Conservation (phyloP, 352 stramenopile genomes). For the Hyaloperonospora arabidopsidis region DNA sequence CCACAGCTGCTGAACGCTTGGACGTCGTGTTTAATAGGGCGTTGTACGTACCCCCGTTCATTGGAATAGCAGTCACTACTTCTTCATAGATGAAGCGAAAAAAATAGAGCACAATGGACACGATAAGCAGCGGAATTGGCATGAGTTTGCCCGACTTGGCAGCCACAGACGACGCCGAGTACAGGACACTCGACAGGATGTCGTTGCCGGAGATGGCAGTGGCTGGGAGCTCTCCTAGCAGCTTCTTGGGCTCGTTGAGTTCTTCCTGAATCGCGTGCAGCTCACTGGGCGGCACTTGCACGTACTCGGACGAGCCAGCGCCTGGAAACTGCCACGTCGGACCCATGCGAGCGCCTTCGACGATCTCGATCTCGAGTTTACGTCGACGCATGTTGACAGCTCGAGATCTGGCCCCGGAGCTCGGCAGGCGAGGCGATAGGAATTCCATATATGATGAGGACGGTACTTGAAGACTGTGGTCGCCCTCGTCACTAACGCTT, state of each 20-base stretch:
- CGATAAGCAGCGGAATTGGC: constrained; percentile 68
- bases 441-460: constrained; percentile 22
- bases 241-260: constrained; percentile 25
- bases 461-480: constrained; percentile 15
- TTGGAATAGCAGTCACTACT: constrained; percentile 79
- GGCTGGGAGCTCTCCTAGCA: constrained; percentile 56
- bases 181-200: constrained; percentile 82
- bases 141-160: constrained; percentile 65
- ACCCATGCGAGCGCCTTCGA: constrained; percentile 20
- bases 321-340: constrained; percentile 39
- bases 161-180: constrained; percentile 37
- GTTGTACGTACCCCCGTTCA: constrained; percentile 89
- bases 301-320: constrained; percentile 26
- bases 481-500: too few species aligned
- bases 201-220: constrained; percentile 87
- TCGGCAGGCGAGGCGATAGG: constrained; percentile 7
- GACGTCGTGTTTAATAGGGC: constrained; percentile 84
- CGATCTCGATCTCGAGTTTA: constrained; percentile 44
- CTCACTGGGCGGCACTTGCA: constrained; percentile 27
- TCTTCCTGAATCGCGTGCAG: constrained; percentile 31
- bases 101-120: constrained; percentile 50
- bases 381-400: constrained; percentile 30
- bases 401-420: constrained; percentile 15
- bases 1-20: constrained; percentile 74
- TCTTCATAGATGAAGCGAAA: constrained; percentile 83